A percentile compares a stretch with the other conserved stretches of the same genome.
These are phyloP conservation scores for Schwanniomyces pseudopolymorphus DNA, from an alignment of 805 yeast genomes.

Conservation along the genomic window DNA sequence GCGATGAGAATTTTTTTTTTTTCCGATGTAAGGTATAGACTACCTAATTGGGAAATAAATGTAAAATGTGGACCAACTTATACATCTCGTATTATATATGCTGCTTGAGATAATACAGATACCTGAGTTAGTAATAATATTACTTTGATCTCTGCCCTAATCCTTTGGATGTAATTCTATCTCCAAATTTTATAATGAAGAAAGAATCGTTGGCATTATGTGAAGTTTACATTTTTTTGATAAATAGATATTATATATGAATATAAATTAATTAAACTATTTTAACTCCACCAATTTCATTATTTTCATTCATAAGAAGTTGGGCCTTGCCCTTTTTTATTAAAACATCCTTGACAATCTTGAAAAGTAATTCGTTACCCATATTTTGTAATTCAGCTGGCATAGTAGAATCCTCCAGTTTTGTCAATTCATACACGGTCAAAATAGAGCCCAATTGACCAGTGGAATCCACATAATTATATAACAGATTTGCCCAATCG, in stretches of 20 bases:
- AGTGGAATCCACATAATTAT: constrained; percentile 52
- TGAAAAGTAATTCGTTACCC: constrained; percentile 53
- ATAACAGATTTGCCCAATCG: constrained; percentile 38
- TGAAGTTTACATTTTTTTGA: not conserved
- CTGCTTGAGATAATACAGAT: constrained; percentile 1
- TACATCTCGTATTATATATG: constrained; percentile 15
- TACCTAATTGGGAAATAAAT: constrained; percentile 15
- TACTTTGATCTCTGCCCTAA: constrained; percentile 3
- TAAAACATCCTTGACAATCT: constrained; percentile 53
- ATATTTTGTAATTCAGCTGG: constrained; percentile 63
- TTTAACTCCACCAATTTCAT: constrained; percentile 74
- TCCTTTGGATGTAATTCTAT: not conserved
- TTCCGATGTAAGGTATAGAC: constrained; percentile 8
- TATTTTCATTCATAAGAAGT: constrained; percentile 61
- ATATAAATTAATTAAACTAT: constrained; percentile 36
- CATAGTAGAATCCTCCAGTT: constrained; percentile 56
- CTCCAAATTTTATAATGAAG: not conserved
- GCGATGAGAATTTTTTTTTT: constrained; percentile 7
- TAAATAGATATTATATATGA: too few species aligned
- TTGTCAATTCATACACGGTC: constrained; percentile 77
- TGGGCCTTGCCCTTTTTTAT: constrained; percentile 73
- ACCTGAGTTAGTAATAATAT: constrained; percentile 5
- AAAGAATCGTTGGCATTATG: not conserved
- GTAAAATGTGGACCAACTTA: constrained; percentile 18
- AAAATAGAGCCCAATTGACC: constrained; percentile 78